A percentile compares a stretch with the other conserved stretches of the same genome.
These are phyloP conservation scores for Metschnikowia borealis DNA, from an alignment of 805 yeast species.

Conservation along the genomic window DNA sequence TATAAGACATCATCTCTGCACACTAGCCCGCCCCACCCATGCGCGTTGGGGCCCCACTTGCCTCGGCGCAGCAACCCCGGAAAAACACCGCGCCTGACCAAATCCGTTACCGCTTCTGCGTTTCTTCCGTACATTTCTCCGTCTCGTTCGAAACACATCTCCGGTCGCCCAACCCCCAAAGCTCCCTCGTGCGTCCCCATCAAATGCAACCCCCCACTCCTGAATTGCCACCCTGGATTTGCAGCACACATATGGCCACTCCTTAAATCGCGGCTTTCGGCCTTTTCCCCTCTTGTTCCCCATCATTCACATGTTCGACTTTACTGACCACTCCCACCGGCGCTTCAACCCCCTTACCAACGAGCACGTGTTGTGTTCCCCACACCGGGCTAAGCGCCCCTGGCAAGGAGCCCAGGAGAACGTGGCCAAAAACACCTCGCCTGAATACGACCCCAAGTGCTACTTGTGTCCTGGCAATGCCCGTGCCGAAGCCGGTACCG, in stretches of 20 bases:
- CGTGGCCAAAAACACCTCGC: slow-evolving; percentile 37
- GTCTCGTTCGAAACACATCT: not conserved
- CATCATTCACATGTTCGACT: slow-evolving; percentile 33
- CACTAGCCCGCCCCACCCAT: not conserved
- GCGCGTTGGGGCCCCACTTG: not conserved
- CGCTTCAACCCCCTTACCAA: slow-evolving; percentile 67
- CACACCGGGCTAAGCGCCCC: slow-evolving; percentile 74
- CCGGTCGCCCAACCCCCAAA: not conserved
- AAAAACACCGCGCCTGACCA: not conserved
- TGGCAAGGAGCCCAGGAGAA: slow-evolving; percentile 76
- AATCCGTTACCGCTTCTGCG: not conserved
- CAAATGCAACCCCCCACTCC: not conserved
- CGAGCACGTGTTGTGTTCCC: slow-evolving; percentile 67
- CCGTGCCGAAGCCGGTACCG: slow-evolving; percentile 53
- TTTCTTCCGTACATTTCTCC: slow-evolving; percentile 1
- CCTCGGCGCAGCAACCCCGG: slow-evolving; percentile 2
- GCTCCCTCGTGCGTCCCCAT: not conserved
- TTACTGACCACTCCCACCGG: slow-evolving; percentile 60
- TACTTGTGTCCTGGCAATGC: slow-evolving; percentile 69
- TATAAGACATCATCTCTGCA: too few relatives aligned
- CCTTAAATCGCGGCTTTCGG: not conserved
- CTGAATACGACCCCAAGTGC: slow-evolving; percentile 60
- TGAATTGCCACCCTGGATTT: not conserved
- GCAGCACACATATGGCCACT: not conserved
- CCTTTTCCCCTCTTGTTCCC: not conserved